Percentiles rank a stretch among this genome's conserved stretches.
Evolutionary conservation across 1,284 basidiomycete species (phyloP).

Genomic region (Marasmius tenuissimus): DNA sequence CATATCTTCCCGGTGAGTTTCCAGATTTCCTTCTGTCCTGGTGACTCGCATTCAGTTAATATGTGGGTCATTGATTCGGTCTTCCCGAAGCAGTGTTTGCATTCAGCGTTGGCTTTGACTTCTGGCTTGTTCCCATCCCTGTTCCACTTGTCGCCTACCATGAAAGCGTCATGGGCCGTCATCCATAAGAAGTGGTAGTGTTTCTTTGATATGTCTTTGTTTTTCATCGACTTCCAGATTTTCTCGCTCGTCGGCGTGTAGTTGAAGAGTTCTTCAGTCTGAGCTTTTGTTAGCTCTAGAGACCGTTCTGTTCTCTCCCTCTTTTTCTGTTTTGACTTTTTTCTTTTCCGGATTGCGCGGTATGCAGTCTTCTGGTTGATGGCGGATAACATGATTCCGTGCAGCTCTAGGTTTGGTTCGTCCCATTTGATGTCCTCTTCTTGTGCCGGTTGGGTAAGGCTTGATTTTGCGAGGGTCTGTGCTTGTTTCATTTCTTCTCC

Average conservation of each 20-base stretch:
- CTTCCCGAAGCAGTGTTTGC: neutral
- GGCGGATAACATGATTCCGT: slow-evolving; percentile 4
- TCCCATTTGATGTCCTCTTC: no score
- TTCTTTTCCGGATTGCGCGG: neutral
- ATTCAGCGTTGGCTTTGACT: neutral
- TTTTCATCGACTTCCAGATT: slow-evolving; percentile 1
- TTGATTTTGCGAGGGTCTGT: no score
- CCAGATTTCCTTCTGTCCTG: no score
- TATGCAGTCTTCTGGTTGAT: slow-evolving; percentile 10
- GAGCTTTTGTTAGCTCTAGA: neutral
- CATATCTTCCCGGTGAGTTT: no score
- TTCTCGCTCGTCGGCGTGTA: neutral
- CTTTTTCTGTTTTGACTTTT: neutral
- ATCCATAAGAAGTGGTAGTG: neutral
- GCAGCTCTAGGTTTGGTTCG: no score
- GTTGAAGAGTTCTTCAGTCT: neutral
- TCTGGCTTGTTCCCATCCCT: neutral
- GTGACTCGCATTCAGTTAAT: neutral
- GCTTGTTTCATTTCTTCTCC: no score
- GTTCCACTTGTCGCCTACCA: neutral
- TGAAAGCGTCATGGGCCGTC: neutral
- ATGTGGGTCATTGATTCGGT: neutral
- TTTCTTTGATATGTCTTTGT: slow-evolving; percentile 1
- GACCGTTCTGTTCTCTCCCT: neutral
- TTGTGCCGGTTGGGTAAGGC: no score